Evolutionary conservation across 768 basidiomycete species (phyloP), one percentile per base, ranked within the genome.

Genomic region (Suillus occidentalis): DNA sequence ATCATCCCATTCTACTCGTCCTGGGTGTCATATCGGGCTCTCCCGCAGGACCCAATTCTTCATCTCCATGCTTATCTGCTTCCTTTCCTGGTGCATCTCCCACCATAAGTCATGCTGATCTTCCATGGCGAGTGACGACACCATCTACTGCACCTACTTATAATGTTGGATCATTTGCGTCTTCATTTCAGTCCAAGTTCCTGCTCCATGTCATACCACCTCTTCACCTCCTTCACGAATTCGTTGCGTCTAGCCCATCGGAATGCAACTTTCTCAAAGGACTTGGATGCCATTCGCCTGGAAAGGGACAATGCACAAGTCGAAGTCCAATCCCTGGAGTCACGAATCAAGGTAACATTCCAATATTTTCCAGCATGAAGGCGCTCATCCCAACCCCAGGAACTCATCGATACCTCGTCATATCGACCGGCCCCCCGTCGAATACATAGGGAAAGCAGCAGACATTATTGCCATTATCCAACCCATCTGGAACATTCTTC

Each of bases 161-260:
- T 47, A 77, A 77, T 36, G 76, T 80, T 36, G 74, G 71, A 47
- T 65, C 77, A 4, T 77, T 76, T 67, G 65, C 71, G 39, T 70
- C 79, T 40, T 69, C 75, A 25, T 65, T 81, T 5, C 82, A 85
- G 4, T 90, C 89, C 60, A 89, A 84, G 68, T 94, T 85, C 71
- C 81, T 96, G 43, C 82, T 96, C 37, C 94, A 96, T 73, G 88
- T 96, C 68, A 83, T 96, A 43, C 95, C 94, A 1, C 94, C 94
- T 0, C 63, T 77, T 3, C 82, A 87, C 66, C 83, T 96, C 12
- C 89, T 89, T 60, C 90, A 90, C 67, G 86, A 89, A 50, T 80
- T 83, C 60, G 78, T 82, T 68, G 67, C 69, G 72, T 70, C 72
- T 55, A 72, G 79, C 67, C 71, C 81, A 60, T 76, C 79, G 40